Base-by-base conservation (phyloP, 352 stramenopile species). In the Pythium volutum region DNA sequence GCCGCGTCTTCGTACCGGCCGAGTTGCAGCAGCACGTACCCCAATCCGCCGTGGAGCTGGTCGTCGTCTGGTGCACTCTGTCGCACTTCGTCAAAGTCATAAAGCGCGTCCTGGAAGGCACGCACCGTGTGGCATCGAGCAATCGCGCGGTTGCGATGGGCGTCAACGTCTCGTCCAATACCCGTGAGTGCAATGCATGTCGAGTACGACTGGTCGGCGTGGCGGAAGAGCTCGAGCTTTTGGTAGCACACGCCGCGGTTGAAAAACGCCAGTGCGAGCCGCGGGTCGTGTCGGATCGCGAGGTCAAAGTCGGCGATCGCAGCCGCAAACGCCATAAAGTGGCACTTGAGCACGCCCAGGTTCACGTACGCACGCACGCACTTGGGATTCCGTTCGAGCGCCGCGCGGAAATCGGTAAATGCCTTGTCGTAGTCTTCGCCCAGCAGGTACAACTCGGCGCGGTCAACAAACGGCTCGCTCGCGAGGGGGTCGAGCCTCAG, bases 201-300 rank as follows among this genome's bases (percentile, higher is more conserved):
- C 27, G 55, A 72, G 47, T 89, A 92, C n/a, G 82, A 89, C 36
- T 61, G 68, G 36, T 88, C 79, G 0, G 83, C 83, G 38, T 89
- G 81, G 47, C 66, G 64, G 69, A 75, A 89, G n/a, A 92, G 69
- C 48, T 71, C 66, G 10, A 92, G 66, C 39, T 79, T 82, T 22
- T 92, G 81, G 56, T 92, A 92, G 26, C 75, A 72, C 14, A 91
- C 81, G 11, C 74, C 83, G 8, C 83, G 81, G 50, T 92, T 89
- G 52, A 88, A 92, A 46, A 72, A 75, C 16, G 71, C 70, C 1
- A 84, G 33, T 20, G 77, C 48, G 11, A 76, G 49, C 42, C 67
- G 67, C 0, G 66, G 46, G 33, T 87, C 77, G 29, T 66, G 68
- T 43, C 78, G 77, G 42, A 88, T 76, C 8, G 81, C 81, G 42